These are phyloP conservation scores for Breynia disticha DNA, from an alignment of 441 rosid species.

Conservation along the genomic window DNA sequence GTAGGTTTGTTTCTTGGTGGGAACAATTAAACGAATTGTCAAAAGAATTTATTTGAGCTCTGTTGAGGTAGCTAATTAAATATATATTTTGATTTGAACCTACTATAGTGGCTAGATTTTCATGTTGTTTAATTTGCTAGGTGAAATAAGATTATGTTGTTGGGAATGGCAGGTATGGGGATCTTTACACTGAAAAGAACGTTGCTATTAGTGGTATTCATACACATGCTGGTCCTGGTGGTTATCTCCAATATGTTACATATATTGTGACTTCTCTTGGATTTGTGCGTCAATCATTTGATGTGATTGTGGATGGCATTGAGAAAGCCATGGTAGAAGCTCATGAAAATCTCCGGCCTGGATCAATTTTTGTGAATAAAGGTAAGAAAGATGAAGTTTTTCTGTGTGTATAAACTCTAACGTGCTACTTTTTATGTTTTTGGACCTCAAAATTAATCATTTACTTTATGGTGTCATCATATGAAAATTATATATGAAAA, in stretches of 20 bases:
- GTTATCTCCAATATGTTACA: constrained; percentile 85
- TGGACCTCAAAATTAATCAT: no score
- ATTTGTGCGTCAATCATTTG: constrained; percentile 87
- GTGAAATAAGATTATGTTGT: no score
- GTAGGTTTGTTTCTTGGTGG: no score
- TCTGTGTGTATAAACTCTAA: not conserved
- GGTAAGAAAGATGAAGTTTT: constrained; percentile 28
- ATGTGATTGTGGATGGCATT: constrained; percentile 84
- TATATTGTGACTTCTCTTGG: constrained; percentile 87
- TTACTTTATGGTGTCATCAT: no score
- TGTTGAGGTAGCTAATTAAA: not conserved
- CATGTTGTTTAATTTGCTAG: not conserved
- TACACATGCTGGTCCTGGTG: constrained; percentile 95
- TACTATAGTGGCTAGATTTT: not conserved
- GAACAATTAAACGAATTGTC: no score
- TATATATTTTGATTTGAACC: not conserved
- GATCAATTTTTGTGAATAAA: constrained; percentile 56
- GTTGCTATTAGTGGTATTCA: constrained; percentile 90
- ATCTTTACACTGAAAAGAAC: constrained; percentile 66
- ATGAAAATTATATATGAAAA: no score
- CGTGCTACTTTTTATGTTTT: no score
- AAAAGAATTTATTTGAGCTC: no score
- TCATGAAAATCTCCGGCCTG: constrained; percentile 79
- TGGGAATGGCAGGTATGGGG: constrained; percentile 47
- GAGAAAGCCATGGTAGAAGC: constrained; percentile 78